Conservation (phyloP, 495 filamentous ascomycete genomes). For the Penicillium alfredii region DNA sequence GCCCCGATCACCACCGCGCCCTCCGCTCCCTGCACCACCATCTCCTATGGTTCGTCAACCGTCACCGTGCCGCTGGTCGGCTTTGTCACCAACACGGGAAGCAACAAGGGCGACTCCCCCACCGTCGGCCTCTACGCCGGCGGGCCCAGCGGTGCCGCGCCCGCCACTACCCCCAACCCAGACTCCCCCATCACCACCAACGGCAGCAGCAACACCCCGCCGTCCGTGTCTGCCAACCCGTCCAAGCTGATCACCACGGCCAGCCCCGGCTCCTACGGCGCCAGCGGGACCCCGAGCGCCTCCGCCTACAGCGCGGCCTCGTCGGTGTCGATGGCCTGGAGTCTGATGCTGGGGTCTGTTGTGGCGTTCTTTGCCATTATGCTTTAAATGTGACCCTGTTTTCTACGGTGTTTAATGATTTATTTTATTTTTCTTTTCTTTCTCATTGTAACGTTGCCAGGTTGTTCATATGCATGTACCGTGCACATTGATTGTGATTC, state of each 20-base stretch:
- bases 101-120: constrained; percentile 39
- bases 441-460: neutral
- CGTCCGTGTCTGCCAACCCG: constrained; percentile 11
- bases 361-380: constrained; percentile 16
- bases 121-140: constrained; percentile 33
- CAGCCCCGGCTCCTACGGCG: constrained; percentile 9
- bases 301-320: constrained; percentile 18
- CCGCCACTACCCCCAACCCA: no score
- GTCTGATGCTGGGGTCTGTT: constrained; percentile 14
- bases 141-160: constrained; percentile 10
- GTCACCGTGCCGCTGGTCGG: constrained; percentile 68
- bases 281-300: constrained; percentile 2
- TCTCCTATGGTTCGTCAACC: constrained; percentile 56
- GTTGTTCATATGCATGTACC: no score
- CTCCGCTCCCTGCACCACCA: constrained; percentile 52
- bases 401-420: neutral
- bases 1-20: constrained; percentile 32
- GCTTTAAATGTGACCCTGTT: constrained; percentile 8
- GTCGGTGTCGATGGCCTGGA: constrained; percentile 10
- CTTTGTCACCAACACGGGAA: constrained; percentile 55
- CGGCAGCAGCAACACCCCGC: constrained; percentile 19
- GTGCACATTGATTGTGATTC: no score
- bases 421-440: neutral
- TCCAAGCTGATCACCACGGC: constrained; percentile 6
- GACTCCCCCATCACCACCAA: no score